Evolutionary conservation across 140 eudicot species (phyloP), one percentile per base, ranked within the genome.

Genomic region (Ambrosia hybrid): DNA sequence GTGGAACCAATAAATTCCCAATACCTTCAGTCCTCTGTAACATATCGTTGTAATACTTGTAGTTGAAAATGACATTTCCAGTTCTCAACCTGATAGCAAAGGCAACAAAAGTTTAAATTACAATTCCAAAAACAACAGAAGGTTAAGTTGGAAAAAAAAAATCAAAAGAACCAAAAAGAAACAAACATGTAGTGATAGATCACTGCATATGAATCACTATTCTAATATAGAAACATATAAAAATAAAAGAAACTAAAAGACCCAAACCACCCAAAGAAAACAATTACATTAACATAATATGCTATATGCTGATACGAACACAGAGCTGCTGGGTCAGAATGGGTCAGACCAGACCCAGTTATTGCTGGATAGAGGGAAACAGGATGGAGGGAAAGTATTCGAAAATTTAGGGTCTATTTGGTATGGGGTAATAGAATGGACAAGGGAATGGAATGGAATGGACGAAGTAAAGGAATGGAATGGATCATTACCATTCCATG

Each of bases 1-100:
- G 58, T 21, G 51, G 45, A 55, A 62, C 57, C 64, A 21, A 70
- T 2, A 15, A 37, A 36, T 46, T 41, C 56, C 17, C 16, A 62
- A 36, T 89, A 92, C 98, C 96, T 92, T 92, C 96, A 75, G 89
- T 87, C 83, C 85, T 89, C 77, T 89, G 89, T 87, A 87, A 43
- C 79, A 70, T 83, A 78, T 87, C 87, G 67, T 79, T 74, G 81
- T 85, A 87, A 65, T 86, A 89, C 75, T 73, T 80, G 83, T 92
- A 92, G 85, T 89, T 87, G 86, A 89, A 92, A 71, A 87, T 73
- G 63, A 92, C 96, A 80, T 92, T 87, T 81, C 98, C 96, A 65
- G 83, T 76, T 79, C 92, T 87, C 85, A 89, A 82, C 87, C 96
- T 92, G 76, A 51, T 60, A 75, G 65, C 55, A 73, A 68, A 59